These are phyloP conservation scores for Penicillium angulare DNA, from an alignment of 495 filamentous ascomycete genomes.

Conservation along the genomic window DNA sequence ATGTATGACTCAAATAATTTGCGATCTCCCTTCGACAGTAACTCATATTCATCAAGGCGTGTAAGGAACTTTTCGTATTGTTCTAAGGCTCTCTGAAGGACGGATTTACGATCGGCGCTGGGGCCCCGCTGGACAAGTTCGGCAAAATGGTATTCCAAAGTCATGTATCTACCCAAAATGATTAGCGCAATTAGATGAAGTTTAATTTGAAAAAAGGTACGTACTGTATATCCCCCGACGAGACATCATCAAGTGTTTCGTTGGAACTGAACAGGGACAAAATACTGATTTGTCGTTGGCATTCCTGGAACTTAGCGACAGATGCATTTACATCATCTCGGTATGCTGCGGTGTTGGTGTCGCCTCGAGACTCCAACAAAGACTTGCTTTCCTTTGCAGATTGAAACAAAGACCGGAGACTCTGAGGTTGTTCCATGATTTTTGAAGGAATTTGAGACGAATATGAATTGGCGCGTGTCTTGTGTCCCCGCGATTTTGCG, in stretches of 20 bases:
- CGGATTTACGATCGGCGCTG: constrained; percentile 55
- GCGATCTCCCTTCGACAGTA: constrained; percentile 64
- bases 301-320: constrained; percentile 69
- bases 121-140: constrained; percentile 62
- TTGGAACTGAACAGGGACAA: constrained; percentile 87
- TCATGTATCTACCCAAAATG: constrained; percentile 57
- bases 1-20: constrained; percentile 71
- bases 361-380: constrained; percentile 44
- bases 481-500: constrained; percentile 21
- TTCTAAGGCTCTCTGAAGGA: constrained; percentile 60
- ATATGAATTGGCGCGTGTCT: constrained; percentile 1
- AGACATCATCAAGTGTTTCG: constrained; percentile 83
- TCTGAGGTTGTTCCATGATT: constrained; percentile 59
- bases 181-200: constrained; percentile 20
- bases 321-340: constrained; percentile 64
- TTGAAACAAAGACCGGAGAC: constrained; percentile 55
- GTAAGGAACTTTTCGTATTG: constrained; percentile 76
- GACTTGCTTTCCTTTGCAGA: constrained; percentile 56
- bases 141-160: constrained; percentile 65
- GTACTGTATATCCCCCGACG: constrained; percentile 79
- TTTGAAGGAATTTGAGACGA: not conserved
- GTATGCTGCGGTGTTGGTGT: constrained; percentile 59
- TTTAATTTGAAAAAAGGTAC: constrained; percentile 7
- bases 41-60: constrained; percentile 72
- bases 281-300: constrained; percentile 62